Evolutionary conservation across 2,329 filamentous ascomycete genomes (phyloP).

Genomic region (Trichoderma lentiforme): DNA sequence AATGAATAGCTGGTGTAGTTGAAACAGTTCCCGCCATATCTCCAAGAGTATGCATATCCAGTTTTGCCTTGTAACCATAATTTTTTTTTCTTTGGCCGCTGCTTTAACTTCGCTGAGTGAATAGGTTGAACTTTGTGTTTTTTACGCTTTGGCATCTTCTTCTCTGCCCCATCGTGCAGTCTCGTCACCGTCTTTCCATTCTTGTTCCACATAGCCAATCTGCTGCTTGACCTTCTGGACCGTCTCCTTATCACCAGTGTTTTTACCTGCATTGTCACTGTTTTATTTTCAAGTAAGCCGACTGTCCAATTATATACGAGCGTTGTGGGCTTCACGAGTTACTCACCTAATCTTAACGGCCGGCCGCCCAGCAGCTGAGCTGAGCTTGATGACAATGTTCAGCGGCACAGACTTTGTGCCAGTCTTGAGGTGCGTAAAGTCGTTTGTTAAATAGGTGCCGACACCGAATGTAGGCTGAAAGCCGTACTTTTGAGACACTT

Average conservation of each 20-base stretch:
- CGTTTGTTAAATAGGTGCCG: constrained; percentile 93
- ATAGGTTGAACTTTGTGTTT: not conserved
- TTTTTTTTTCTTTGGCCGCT: not conserved
- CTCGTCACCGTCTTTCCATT: constrained; percentile 83
- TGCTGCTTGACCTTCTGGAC: constrained; percentile 80
- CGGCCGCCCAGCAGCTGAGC: constrained; percentile 72
- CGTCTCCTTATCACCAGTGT: constrained; percentile 79
- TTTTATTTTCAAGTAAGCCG: not conserved
- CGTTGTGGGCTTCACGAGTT: not conserved
- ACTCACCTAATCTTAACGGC: constrained; percentile 80
- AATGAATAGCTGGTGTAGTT: not conserved
- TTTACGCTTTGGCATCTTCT: constrained; percentile 27
- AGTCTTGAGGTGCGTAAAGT: constrained; percentile 71
- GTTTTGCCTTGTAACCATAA: not conserved
- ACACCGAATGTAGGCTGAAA: constrained; percentile 90
- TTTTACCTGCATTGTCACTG: constrained; percentile 84
- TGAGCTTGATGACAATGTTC: constrained; percentile 98
- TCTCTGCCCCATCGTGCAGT: constrained; percentile 72
- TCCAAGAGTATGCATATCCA: not conserved
- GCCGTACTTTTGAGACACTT: constrained; percentile 71
- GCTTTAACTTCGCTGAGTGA: not conserved
- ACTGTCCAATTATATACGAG: not conserved
- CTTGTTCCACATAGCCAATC: constrained; percentile 80
- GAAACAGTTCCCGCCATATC: not conserved
- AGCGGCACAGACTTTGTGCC: constrained; percentile 83